Percentiles rank a stretch among this genome's conserved stretches.
Conservation (phyloP, 1,284 basidiomycete genomes). For the Trichosporon sp. region DNA sequence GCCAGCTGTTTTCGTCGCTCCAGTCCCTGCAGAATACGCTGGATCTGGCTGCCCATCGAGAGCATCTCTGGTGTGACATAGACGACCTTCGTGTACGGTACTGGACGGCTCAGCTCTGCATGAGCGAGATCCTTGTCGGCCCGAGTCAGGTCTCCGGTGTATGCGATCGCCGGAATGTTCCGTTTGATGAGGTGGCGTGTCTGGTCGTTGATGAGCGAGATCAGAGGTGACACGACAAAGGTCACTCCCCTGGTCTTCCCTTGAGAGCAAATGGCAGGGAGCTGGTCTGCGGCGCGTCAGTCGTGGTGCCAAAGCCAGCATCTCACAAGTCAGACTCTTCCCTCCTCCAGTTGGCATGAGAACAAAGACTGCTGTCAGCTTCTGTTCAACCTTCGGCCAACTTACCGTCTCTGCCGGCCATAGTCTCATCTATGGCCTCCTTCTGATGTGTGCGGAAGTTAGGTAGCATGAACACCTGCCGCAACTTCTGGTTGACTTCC, state of each 20-base stretch:
- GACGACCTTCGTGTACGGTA: conserved; percentile 56
- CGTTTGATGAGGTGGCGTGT: conserved; percentile 64
- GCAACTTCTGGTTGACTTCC: conserved; percentile 62
- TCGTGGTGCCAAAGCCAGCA: too few species aligned
- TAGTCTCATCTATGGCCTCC: conserved; percentile 71
- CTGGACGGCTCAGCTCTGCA: conserved; percentile 50
- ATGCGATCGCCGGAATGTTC: conserved; percentile 65
- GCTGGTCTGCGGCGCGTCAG: conserved; percentile 51
- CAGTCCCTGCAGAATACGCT: conserved; percentile 57
- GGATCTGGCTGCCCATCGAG: conserved; percentile 58
- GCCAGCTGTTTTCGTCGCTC: conserved; percentile 61
- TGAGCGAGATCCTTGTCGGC: conserved; percentile 48
- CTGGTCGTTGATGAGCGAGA: conserved; percentile 89
- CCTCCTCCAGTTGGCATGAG: conserved; percentile 97
- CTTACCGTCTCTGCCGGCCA: conserved; percentile 64
- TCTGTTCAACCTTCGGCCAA: background rate
- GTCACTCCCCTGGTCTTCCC: conserved; percentile 77
- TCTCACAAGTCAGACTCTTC: conserved; percentile 71
- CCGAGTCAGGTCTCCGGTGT: conserved; percentile 58
- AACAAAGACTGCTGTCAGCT: conserved; percentile 63
- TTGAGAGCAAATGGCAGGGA: conserved; percentile 74
- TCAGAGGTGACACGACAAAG: conserved; percentile 82
- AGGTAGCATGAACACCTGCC: conserved; percentile 61
- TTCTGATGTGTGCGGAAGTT: conserved; percentile 78
- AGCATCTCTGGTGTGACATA: conserved; percentile 95